These are phyloP conservation scores for Chenopodium berlandieri DNA, from an alignment of 148 eudicot species.

Conservation along the genomic window DNA sequence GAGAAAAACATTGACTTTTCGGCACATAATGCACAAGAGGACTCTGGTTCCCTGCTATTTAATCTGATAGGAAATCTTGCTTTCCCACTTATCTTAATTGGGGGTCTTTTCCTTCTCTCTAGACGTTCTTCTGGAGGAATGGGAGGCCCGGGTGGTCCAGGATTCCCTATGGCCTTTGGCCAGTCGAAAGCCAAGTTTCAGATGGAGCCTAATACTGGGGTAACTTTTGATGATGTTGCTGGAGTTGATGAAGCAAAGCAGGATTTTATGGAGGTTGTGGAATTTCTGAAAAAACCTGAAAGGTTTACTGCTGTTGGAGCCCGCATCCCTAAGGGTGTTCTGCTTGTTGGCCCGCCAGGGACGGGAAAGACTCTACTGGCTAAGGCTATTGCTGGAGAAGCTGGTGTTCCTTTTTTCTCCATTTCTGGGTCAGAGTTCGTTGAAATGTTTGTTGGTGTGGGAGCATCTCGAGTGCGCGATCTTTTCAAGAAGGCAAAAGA, in stretches of 20 bases:
- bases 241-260: constrained; percentile 99
- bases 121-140: constrained; percentile 84
- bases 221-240: constrained; percentile 96
- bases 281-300: constrained; percentile 95
- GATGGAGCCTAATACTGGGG: constrained; percentile 99
- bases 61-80: constrained; percentile 93
- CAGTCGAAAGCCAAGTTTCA: constrained; percentile 98
- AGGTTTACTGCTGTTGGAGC: constrained; percentile 98
- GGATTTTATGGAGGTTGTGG: constrained; percentile 98
- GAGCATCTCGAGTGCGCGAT: constrained; percentile 97
- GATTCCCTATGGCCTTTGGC: constrained; percentile 78
- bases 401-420: constrained; percentile 98
- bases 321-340: constrained; percentile 96
- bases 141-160: constrained; percentile 99
- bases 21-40: constrained; percentile 98
- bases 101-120: constrained; percentile 94
- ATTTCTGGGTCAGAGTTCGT: constrained; percentile 98
- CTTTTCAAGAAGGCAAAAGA: constrained; percentile 98
- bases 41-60: constrained; percentile 75
- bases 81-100: constrained; percentile 82
- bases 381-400: constrained; percentile 98
- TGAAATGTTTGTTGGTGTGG: constrained; percentile 99
- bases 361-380: constrained; percentile 97
- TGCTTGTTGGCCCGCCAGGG: constrained; percentile 98
- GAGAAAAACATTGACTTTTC: constrained; percentile 96